Conservation (phyloP, 805 yeast species). For the Schwanniomyces vanrijiae region DNA sequence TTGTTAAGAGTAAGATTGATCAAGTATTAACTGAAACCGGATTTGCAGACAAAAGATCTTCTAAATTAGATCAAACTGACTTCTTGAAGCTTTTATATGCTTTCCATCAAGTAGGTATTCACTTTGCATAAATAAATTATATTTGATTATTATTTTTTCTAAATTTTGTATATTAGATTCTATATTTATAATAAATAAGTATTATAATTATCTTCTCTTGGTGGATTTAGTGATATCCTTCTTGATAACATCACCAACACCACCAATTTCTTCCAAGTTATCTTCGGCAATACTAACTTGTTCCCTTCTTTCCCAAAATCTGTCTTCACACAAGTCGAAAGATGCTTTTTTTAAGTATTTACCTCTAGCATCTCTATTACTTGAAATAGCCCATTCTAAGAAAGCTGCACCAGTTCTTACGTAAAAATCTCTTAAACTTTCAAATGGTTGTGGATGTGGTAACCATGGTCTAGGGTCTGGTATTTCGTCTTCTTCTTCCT, state of each 20-base stretch:
- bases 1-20: conserved; percentile 69
- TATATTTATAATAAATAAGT: conserved; percentile 2
- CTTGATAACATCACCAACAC: conserved; percentile 85
- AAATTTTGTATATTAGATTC: conserved; percentile 7
- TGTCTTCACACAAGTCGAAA: conserved; percentile 85
- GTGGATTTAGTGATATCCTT: conserved; percentile 55
- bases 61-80: conserved; percentile 94
- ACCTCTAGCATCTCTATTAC: conserved; percentile 82
- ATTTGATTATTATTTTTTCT: conserved; percentile 1
- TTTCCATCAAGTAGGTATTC: conserved; percentile 96
- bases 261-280: conserved; percentile 83
- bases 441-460: conserved; percentile 96
- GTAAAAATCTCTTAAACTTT: conserved; percentile 79
- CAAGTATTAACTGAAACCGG: conserved; percentile 78
- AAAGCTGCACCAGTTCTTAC: conserved; percentile 83
- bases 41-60: conserved; percentile 81
- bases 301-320: conserved; percentile 99
- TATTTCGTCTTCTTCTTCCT: conserved; percentile 61
- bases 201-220: conserved; percentile 42
- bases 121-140: conserved; percentile 72
- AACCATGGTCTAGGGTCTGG: conserved; percentile 96
- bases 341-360: conserved; percentile 86
- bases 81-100: conserved; percentile 83
- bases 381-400: conserved; percentile 90
- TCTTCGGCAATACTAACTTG: conserved; percentile 87